phyloP scores from a whole-genome alignment of 352 stramenopile genomes.

The Globisporangium nagaii region DNA sequence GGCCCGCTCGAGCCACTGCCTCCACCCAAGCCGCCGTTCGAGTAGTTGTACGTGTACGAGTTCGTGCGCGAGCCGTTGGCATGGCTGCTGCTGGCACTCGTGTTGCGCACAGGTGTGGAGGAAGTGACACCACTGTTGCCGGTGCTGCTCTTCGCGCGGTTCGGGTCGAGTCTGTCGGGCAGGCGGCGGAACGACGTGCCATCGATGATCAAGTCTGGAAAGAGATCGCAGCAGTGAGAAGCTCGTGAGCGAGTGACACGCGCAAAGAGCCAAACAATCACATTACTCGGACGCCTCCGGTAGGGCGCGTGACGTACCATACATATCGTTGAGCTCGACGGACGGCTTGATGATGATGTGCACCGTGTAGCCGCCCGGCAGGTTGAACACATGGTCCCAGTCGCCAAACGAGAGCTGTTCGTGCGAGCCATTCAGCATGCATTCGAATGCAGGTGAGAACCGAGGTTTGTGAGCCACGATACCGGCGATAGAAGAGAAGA shows the following conservation, averaged over 20 bases:
- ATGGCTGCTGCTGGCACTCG: not conserved
- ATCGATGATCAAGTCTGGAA: conserved; percentile 73
- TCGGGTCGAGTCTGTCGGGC: conserved; percentile 53
- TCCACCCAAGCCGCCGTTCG: conserved; percentile 9
- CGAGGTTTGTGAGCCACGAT: not conserved
- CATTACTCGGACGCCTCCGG: no score
- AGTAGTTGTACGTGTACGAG: conserved; percentile 45
- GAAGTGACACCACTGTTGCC: conserved; percentile 20
- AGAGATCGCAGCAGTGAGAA: not conserved
- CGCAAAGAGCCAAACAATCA: no score
- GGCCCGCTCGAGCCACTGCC: conserved; percentile 21
- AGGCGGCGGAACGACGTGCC: conserved; percentile 73
- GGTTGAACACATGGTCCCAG: conserved; percentile 84
- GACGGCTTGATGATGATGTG: conserved; percentile 86
- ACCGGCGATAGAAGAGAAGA: not conserved
- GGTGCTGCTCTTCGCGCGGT: conserved; percentile 16
- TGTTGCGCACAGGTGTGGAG: conserved; percentile 19
- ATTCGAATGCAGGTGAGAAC: not conserved
- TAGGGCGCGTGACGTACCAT: conserved; percentile 36
- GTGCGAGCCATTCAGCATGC: no score
- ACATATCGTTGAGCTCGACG: conserved; percentile 84
- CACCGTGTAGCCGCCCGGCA: conserved; percentile 69
- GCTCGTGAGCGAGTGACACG: not conserved
- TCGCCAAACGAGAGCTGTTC: conserved; percentile 72
- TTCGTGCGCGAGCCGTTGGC: conserved; percentile 18